Percentiles rank a stretch among this genome's conserved stretches.
Evolutionary conservation across 116 monocot genomes (phyloP).

Genomic region (Cymodocea nodosa): DNA sequence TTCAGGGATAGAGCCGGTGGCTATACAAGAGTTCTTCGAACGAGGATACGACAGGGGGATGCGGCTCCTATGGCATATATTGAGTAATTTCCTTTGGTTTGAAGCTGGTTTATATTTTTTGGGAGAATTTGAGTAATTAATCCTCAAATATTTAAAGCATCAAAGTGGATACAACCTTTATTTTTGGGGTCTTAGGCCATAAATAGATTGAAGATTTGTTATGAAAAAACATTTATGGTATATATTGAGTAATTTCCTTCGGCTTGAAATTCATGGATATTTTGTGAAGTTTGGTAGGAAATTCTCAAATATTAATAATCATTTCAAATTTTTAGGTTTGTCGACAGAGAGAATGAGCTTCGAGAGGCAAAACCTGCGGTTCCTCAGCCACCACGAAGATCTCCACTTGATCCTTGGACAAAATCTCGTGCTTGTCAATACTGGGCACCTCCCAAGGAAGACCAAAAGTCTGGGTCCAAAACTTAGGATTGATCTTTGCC

Average conservation of each 20-base stretch:
- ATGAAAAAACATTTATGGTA: no score
- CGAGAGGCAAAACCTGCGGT: slow-evolving; percentile 75
- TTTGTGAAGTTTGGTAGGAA: not conserved
- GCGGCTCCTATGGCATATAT: slow-evolving; percentile 98
- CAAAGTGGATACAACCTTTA: no score
- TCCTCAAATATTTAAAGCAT: not conserved
- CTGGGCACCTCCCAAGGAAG: slow-evolving; percentile 61
- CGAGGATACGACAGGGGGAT: slow-evolving; percentile 90
- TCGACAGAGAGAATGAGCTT: slow-evolving; percentile 93
- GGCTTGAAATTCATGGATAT: no score
- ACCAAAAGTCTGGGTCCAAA: slow-evolving; percentile 12
- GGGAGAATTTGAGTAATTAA: no score
- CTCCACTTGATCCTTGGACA: slow-evolving; percentile 75
- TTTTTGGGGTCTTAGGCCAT: no score
- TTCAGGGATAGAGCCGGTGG: slow-evolving; percentile 86
- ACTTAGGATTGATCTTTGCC: not conserved
- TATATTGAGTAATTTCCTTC: no score
- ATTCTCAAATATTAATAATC: not conserved
- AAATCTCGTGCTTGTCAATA: slow-evolving; percentile 48
- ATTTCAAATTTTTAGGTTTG: slow-evolving; percentile 39
- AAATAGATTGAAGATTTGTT: no score
- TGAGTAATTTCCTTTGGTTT: slow-evolving; percentile 41
- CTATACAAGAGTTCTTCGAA: slow-evolving; percentile 85
- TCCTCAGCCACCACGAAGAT: slow-evolving; percentile 56
- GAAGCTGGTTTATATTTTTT: slow-evolving; percentile 2